Conservation (phyloP, 148 eudicot species). For the Amaranthus hypochondriacus region DNA sequence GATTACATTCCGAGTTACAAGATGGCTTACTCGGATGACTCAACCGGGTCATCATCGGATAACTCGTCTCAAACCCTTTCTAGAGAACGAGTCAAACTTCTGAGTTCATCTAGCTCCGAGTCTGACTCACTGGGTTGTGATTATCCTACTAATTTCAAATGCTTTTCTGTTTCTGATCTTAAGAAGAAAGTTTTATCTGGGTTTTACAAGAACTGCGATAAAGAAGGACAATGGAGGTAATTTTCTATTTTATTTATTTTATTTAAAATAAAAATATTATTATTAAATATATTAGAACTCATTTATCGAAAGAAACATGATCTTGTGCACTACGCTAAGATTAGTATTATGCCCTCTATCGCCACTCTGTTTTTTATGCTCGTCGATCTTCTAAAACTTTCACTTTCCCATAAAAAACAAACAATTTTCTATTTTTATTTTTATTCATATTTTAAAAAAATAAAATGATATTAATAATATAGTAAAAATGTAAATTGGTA, state of each 20-base stretch:
- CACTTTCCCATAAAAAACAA: constrained; percentile 5
- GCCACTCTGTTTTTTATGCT: constrained; percentile 30
- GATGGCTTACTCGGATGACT: constrained; percentile 36
- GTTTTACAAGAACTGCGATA: constrained; percentile 55
- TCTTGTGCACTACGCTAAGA: constrained; percentile 45
- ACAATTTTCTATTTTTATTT: background rate
- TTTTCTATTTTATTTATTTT: background rate
- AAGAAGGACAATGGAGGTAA: constrained; percentile 98
- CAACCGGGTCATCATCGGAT: constrained; percentile 59
- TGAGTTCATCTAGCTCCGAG: constrained; percentile 32
- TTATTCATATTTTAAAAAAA: background rate
- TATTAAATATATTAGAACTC: background rate
- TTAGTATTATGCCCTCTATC: constrained; percentile 29
- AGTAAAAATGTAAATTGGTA: background rate
- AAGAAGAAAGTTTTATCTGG: constrained; percentile 79
- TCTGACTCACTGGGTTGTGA: constrained; percentile 34
- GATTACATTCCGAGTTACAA: constrained; percentile 87
- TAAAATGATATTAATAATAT: background rate
- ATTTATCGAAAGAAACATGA: constrained; percentile 36
- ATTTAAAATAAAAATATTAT: background rate
- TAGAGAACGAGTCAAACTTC: constrained; percentile 66
- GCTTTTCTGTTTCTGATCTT: constrained; percentile 86
- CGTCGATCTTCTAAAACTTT: constrained; percentile 13
- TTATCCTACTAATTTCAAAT: constrained; percentile 46
- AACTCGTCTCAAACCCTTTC: constrained; percentile 47